Evolutionary conservation across 805 yeast genomes (phyloP).

Genomic region (Wickerhamiella galacta): DNA sequence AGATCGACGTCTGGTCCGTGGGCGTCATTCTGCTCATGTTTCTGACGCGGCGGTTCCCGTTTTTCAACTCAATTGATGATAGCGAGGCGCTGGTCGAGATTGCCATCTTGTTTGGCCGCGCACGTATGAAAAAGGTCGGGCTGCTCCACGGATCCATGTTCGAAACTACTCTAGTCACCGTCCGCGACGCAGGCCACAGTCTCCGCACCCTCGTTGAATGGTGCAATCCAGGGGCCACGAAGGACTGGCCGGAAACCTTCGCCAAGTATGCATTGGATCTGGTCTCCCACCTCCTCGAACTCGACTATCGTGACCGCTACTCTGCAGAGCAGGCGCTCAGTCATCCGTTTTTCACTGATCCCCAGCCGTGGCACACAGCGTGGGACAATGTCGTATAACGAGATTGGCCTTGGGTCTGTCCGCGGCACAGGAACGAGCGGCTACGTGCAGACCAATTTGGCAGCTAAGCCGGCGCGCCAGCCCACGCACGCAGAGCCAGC

Average conservation of each 20-base stretch:
- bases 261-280: conserved; percentile 20
- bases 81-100: conserved; percentile 79
- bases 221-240: conserved; percentile 6
- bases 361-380: not conserved
- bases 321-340: conserved; percentile 48
- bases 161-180: conserved; percentile 43
- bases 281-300: conserved; percentile 37
- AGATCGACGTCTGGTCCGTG: conserved; percentile 83
- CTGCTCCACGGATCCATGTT: conserved; percentile 76
- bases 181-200: conserved; percentile 29
- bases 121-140: conserved; percentile 59
- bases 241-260: conserved; percentile 5
- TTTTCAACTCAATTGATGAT: conserved; percentile 88
- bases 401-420: conserved; percentile 22
- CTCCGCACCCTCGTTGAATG: conserved; percentile 27
- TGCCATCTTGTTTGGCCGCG: conserved; percentile 62
- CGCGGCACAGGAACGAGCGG: conserved; percentile 24
- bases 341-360: conserved; percentile 35
- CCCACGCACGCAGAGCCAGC: conserved; percentile 3
- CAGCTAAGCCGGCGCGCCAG: conserved; percentile 2
- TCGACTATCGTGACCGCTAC: conserved; percentile 55
- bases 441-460: conserved; percentile 17
- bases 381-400: conserved; percentile 21
- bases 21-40: conserved; percentile 76
- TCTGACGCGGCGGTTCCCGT: conserved; percentile 68